Conservation (phyloP, 1,284 basidiomycete species). For the Cutaneotrichosporon dermatis region DNA sequence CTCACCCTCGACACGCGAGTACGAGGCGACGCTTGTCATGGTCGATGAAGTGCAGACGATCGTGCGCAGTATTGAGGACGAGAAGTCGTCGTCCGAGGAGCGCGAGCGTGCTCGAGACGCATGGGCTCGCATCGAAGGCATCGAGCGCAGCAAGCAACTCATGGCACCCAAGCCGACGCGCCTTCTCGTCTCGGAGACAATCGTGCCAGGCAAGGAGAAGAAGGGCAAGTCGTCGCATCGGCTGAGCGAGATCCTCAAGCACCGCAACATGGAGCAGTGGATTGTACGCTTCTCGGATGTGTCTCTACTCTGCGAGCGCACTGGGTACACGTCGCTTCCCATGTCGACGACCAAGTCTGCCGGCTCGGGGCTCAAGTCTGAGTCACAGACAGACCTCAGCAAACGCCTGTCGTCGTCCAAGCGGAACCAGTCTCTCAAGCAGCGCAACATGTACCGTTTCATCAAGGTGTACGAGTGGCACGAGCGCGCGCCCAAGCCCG, state of each 20-base stretch:
- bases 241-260: slow-evolving; percentile 61
- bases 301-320: slow-evolving; percentile 81
- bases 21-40: slow-evolving; percentile 92
- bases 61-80: slow-evolving; percentile 92
- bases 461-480: slow-evolving; percentile 77
- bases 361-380: slow-evolving; percentile 51
- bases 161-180: slow-evolving; percentile 84
- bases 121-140: slow-evolving; percentile 89
- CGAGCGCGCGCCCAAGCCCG: slow-evolving; percentile 11
- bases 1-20: slow-evolving; percentile 93
- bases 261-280: slow-evolving; percentile 73
- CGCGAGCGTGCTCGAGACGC: slow-evolving; percentile 89
- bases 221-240: slow-evolving; percentile 65
- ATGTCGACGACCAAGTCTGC: slow-evolving; percentile 61
- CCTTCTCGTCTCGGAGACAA: slow-evolving; percentile 74
- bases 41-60: slow-evolving; percentile 94
- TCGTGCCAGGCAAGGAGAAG: not conserved
- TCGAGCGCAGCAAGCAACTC: slow-evolving; percentile 67
- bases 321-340: slow-evolving; percentile 81
- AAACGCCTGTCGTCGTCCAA: slow-evolving; percentile 24
- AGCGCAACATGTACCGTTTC: slow-evolving; percentile 80
- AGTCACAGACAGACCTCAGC: slow-evolving; percentile 68
- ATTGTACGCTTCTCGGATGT: slow-evolving; percentile 92
- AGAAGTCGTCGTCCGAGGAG: slow-evolving; percentile 94
- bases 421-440: slow-evolving; percentile 65